phyloP scores from a whole-genome alignment of 345 rosid genomes.

The Reutealis trisperma region DNA sequence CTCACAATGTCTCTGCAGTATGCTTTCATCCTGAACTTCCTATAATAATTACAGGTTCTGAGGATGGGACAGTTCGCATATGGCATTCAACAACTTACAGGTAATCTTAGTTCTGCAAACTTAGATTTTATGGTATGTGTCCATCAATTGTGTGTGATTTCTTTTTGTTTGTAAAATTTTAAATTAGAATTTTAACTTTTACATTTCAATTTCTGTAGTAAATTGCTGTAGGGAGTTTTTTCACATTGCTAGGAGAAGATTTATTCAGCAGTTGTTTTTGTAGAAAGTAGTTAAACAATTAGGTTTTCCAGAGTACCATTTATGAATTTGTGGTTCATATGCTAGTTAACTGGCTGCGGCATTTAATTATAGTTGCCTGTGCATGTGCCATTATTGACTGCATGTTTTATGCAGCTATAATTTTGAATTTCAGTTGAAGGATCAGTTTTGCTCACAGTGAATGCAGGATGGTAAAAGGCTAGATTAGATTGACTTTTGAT shows the following conservation, averaged over 20 bases:
- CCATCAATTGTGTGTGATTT: not conserved
- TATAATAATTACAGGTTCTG: conserved; percentile 78
- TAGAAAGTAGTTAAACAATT: too few species aligned
- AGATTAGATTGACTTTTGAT: not conserved
- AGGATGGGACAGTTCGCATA: conserved; percentile 79
- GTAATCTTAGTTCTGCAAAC: conserved; percentile 26
- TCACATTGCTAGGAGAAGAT: not conserved
- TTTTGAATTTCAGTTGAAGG: not conserved
- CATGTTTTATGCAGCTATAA: not conserved
- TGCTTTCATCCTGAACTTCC: conserved; percentile 88
- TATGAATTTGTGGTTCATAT: not conserved
- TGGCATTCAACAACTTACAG: conserved; percentile 87
- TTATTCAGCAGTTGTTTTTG: not conserved
- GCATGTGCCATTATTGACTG: not conserved
- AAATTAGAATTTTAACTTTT: not conserved
- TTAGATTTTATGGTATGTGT: not conserved
- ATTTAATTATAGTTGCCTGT: not conserved
- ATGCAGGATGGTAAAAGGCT: not conserved
- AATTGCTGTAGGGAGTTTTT: not conserved
- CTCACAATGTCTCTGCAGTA: conserved; percentile 86
- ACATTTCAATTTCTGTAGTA: not conserved
- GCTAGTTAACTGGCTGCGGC: not conserved
- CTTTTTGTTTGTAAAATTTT: not conserved
- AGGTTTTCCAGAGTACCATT: not conserved
- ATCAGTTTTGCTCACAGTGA: not conserved